Conservation (phyloP, 2,329 filamentous ascomycete genomes). For the Scedosporium minutisporum region DNA sequence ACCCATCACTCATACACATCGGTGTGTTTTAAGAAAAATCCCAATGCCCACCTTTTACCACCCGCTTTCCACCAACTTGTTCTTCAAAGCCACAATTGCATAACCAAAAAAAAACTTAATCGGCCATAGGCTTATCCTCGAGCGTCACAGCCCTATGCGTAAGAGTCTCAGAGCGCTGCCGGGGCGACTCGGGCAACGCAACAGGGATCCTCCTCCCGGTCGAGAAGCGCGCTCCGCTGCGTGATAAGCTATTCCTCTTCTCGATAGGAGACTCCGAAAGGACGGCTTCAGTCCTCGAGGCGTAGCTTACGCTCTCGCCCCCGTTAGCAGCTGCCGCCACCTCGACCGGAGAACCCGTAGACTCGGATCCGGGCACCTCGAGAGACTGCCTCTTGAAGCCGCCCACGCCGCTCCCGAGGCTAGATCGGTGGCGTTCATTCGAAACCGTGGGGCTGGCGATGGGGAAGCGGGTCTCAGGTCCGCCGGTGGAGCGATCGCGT, state of each 20-base stretch:
- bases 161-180: constrained; percentile 7
- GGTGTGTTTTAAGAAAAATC: background rate
- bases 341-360: constrained; percentile 16
- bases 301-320: constrained; percentile 11
- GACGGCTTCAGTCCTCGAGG: constrained; percentile 9
- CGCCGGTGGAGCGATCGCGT: constrained; percentile 68
- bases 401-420: constrained; percentile 36
- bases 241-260: constrained; percentile 56
- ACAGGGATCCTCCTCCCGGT: constrained; percentile 26
- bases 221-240: constrained; percentile 42
- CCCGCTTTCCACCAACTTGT: background rate
- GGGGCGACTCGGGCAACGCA: background rate
- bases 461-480: constrained; percentile 73
- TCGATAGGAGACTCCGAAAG: constrained; percentile 27
- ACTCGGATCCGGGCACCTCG: constrained; percentile 61
- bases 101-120: constrained; percentile 21
- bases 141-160: constrained; percentile 36
- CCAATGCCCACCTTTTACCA: background rate
- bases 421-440: constrained; percentile 40
- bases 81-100: background rate
- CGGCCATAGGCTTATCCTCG: constrained; percentile 43
- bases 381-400: constrained; percentile 57
- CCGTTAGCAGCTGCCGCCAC: constrained; percentile 10
- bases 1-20: constrained; percentile 11
- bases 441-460: constrained; percentile 57